Evolutionary conservation across 169 alveolate species (phyloP).

Genomic region (Plasmodium coatneyi): DNA sequence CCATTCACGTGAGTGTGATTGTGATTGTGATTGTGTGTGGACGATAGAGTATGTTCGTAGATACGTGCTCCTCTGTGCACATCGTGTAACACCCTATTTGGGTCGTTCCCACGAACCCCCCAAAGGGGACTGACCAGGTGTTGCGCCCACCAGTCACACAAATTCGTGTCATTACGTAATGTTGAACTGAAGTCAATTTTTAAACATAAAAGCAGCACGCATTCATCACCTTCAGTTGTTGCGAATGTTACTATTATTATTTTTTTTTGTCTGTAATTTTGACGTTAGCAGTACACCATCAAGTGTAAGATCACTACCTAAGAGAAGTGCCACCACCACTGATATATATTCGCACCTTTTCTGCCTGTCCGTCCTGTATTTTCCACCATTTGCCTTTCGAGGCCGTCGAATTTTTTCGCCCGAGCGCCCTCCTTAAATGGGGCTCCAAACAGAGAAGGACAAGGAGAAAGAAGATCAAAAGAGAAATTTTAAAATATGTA

Average conservation of each 20-base stretch:
- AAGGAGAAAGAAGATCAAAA: constrained; percentile 60
- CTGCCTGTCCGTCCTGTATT: neutral
- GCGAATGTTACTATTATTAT: neutral
- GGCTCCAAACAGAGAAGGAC: constrained; percentile 69
- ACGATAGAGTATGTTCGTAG: neutral
- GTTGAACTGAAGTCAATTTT: constrained; percentile 15
- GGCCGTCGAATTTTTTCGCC: neutral
- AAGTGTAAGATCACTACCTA: neutral
- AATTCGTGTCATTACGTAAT: neutral
- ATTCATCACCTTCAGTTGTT: neutral
- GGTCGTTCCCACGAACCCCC: neutral
- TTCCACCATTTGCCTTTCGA: neutral
- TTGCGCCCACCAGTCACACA: neutral
- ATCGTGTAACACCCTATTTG: neutral
- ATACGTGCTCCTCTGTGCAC: neutral
- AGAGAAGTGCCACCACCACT: neutral
- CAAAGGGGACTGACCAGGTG: neutral
- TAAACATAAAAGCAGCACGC: neutral
- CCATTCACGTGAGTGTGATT: neutral
- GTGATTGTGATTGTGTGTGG: neutral
- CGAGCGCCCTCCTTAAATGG: constrained; percentile 35
- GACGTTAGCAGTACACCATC: neutral
- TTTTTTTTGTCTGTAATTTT: neutral
- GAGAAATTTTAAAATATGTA: constrained; percentile 51
- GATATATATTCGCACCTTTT: neutral